Evolutionary conservation across 352 stramenopile genomes (phyloP), one percentile per base, ranked within the genome.

Genomic region (Phytophthora aleatoria): DNA sequence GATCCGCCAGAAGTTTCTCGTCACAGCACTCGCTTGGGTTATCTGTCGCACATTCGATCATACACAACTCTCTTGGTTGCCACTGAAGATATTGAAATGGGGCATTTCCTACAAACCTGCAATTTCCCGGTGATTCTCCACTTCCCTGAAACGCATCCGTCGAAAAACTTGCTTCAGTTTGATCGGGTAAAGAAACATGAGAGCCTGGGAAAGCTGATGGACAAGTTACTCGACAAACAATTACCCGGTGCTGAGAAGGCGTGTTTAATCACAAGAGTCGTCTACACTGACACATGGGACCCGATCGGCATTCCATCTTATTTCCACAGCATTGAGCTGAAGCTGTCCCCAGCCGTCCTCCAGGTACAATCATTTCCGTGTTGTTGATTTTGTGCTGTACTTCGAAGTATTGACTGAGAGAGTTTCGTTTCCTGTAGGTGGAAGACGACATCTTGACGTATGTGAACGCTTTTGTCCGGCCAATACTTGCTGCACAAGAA

Each of bases 41-140:
- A 94, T 66, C 44, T 92, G 8, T 77, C 78, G 3, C 79, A 94
- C 54, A 68, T 95, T 45, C 74, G 77, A 28, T 68, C 72, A 26
- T 94, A 91, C 67, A 85, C 69, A 13, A 79, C 79, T 12, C 54
- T 91, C 10, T 89, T 81, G 30, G 35, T 86, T 28, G 44, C 57
- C 15, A 35, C 92, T 12, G 64, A 78, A 47, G 67, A 79, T 24
- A 36, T 91, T 13, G 75, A 92, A 61, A 42, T 92, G 30, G 80
- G 86, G 27, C 85, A 95, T 71, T 91, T 90, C 42, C 52, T 94
- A 27, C 70, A 81, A 44, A 73, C 72, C 1, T 93, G 85, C 67
- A 88, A 91, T 44, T 94, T 93, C 13, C 85, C 87, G 3, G 63
- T 90, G 24, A 80, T 94, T 5, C 50, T 95, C 30, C 81, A 56